Percentiles rank a stretch among this genome's conserved stretches.
Conservation (phyloP, 164 flowering plant genomes). For the Kingdonia uniflora region DNA sequence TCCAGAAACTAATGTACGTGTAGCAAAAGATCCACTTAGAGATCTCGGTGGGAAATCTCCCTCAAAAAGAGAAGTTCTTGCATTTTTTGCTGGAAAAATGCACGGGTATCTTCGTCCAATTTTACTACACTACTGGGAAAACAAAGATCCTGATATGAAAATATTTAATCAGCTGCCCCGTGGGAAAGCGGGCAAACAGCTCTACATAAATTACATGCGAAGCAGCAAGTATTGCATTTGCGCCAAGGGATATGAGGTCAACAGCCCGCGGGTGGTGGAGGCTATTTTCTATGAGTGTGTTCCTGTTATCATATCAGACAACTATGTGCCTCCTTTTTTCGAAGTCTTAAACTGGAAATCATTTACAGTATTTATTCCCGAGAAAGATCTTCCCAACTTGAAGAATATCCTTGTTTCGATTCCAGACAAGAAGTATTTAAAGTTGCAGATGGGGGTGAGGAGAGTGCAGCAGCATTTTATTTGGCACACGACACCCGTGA, state of each 20-base stretch:
- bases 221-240: slow-evolving; percentile 34
- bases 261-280: slow-evolving; percentile 35
- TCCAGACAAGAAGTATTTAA: slow-evolving; percentile 17
- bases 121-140: slow-evolving; percentile 26
- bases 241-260: slow-evolving; percentile 31
- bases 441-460: slow-evolving; percentile 24
- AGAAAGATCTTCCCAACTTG: slow-evolving; percentile 30
- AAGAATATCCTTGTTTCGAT: slow-evolving; percentile 24
- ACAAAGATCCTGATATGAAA: slow-evolving; percentile 26
- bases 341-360: slow-evolving; percentile 28
- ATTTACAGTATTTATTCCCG: slow-evolving; percentile 22
- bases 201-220: slow-evolving; percentile 21
- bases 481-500: slow-evolving; percentile 27
- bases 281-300: slow-evolving; percentile 31
- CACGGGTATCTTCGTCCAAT: slow-evolving; percentile 29
- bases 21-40: slow-evolving; percentile 12
- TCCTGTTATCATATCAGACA: slow-evolving; percentile 34
- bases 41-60: slow-evolving; percentile 25
- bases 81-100: slow-evolving; percentile 33
- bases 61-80: slow-evolving; percentile 20
- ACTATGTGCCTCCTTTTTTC: slow-evolving; percentile 30
- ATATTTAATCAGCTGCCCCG: slow-evolving; percentile 15
- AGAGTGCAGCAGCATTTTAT: slow-evolving; percentile 26
- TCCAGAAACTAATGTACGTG: slow-evolving; percentile 25
- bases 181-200: slow-evolving; percentile 2